These are phyloP conservation scores for Trichoderma citrinoviride DNA, from an alignment of 2,329 filamentous ascomycete genomes.

Conservation along the genomic window DNA sequence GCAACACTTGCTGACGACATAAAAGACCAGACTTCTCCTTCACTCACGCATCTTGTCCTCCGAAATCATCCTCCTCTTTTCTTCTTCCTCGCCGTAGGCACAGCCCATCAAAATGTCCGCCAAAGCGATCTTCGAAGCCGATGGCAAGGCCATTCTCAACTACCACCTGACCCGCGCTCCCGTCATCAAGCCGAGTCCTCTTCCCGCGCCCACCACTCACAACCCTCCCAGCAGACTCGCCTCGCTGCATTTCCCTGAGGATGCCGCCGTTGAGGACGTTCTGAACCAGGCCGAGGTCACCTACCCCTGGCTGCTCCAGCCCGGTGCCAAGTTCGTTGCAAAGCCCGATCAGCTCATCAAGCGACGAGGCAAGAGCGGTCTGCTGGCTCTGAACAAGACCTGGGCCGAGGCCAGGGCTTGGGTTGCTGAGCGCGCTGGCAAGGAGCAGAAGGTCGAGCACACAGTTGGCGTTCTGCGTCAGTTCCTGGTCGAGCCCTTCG, in stretches of 20 bases:
- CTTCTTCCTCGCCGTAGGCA: slow-evolving; percentile 28
- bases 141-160: slow-evolving; percentile 99
- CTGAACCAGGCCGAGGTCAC: slow-evolving; percentile 94
- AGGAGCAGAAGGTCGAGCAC: slow-evolving; percentile 89
- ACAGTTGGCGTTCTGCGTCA: slow-evolving; percentile 84
- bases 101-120: slow-evolving; percentile 49
- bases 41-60: neutral
- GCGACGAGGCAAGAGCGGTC: slow-evolving; percentile 97
- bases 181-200: slow-evolving; percentile 96
- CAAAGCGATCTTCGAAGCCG: slow-evolving; percentile 97
- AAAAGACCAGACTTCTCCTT: slow-evolving; percentile 18
- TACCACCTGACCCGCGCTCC: slow-evolving; percentile 98
- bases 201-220: slow-evolving; percentile 79
- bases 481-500: slow-evolving; percentile 98
- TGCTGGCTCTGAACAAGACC: slow-evolving; percentile 93
- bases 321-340: slow-evolving; percentile 89
- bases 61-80: neutral
- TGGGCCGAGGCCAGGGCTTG: slow-evolving; percentile 93
- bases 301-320: slow-evolving; percentile 89
- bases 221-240: slow-evolving; percentile 90
- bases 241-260: slow-evolving; percentile 88
- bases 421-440: slow-evolving; percentile 89
- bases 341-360: slow-evolving; percentile 99
- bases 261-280: slow-evolving; percentile 75
- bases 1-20: slow-evolving; percentile 21